phyloP scores from a whole-genome alignment of 306 rosid species.

The Begonia loranthoides region DNA sequence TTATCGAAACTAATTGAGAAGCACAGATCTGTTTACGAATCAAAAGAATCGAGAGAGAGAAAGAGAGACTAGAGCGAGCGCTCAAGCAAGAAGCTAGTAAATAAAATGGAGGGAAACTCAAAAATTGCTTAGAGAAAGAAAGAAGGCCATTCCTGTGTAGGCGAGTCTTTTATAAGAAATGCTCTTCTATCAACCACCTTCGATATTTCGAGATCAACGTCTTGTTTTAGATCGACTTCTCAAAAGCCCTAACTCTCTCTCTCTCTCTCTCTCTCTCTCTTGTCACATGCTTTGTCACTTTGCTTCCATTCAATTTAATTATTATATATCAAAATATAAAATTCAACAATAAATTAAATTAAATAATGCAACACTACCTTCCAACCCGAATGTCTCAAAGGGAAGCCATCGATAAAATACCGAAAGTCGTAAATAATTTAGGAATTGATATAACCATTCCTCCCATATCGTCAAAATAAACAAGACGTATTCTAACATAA shows the following conservation, averaged over 20 bases:
- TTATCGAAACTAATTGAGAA: no score
- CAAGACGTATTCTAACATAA: not conserved
- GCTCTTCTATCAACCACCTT: not conserved
- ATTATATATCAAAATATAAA: no score
- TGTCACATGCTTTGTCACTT: no score
- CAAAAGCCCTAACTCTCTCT: no score
- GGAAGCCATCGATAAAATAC: not conserved
- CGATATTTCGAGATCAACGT: not conserved
- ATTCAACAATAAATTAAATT: no score
- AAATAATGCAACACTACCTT: no score
- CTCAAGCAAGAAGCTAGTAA: not conserved
- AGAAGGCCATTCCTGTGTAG: not conserved
- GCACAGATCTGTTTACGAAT: no score
- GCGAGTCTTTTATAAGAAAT: not conserved
- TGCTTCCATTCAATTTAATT: no score
- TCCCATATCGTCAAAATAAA: not conserved
- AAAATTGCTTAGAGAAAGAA: not conserved
- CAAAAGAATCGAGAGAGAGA: not conserved
- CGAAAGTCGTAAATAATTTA: not conserved
- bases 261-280: no score
- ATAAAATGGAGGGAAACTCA: constrained; percentile 11
- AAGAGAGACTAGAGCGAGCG: not conserved
- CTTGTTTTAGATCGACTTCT: no score
- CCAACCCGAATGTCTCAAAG: no score
- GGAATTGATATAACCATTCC: not conserved